Evolutionary conservation across 495 filamentous ascomycete species (phyloP), one percentile per base, ranked within the genome.

Genomic region (Tetracladium setigerum): DNA sequence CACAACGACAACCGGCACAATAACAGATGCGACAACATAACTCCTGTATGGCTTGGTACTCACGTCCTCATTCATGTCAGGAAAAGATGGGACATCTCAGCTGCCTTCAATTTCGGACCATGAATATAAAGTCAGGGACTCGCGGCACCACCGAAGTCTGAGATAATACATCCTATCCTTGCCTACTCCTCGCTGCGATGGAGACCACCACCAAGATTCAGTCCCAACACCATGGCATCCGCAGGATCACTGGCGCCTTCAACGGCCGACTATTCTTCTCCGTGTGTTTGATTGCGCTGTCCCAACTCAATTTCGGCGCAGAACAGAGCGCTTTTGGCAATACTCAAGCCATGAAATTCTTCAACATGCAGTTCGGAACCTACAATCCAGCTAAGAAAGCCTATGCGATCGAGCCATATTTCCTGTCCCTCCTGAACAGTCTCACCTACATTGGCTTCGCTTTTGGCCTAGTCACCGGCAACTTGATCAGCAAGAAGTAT

Each of bases 231-330:
- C 22, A 27, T 27, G 22, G 3, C 7, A 27, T 27, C 7, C 7
- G 22, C 79, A 83, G 58, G 82, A 81, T 46, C 30, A 27, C 32
- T 34, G 33, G 50, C 15, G 12, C 45, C 17, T 53, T 53, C 36
- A 53, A 47, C 30, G 35, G 17, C 15, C 44, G 35, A 39, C 24
- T 53, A 9, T 24, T 40, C 4, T 19, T 47, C 18, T 47, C 50
- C 9, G 31, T 37, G 16, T 19, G 12, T 14, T 47, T 64, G 32
- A 58, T 64, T 36, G 60, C 62, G 19, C 56, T 66, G 5, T 66
- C 62, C 1, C 51, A 30, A 9, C 39, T 66, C 30, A 66, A 64
- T 41, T 67, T 65, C 60, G 63, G 63, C 10, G 59, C 66, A 43
- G 62, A 62, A 40, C 57, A 66, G 24, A 62, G 63, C 36, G 63